phyloP scores from a whole-genome alignment of 73 alveolate species.

The Tetrahymena thermophila region DNA sequence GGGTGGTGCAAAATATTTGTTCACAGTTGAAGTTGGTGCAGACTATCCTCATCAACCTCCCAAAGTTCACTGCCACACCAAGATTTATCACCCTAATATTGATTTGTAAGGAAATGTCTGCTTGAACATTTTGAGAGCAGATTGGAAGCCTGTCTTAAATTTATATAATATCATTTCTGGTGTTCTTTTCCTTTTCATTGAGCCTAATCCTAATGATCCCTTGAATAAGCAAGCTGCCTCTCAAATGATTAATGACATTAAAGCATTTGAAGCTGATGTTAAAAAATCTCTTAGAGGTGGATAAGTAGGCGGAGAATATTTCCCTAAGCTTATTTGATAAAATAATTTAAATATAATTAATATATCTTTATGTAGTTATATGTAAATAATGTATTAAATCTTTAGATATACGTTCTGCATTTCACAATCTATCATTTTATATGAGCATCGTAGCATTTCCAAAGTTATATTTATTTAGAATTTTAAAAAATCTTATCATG shows the following conservation, averaged over 20 bases:
- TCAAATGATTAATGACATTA: conserved; percentile 12
- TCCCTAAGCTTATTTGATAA: conserved; percentile 7
- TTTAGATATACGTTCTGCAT: neutral
- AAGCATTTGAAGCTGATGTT: conserved; percentile 15
- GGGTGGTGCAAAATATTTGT: conserved; percentile 83
- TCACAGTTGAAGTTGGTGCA: conserved; percentile 70
- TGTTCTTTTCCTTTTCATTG: conserved; percentile 72
- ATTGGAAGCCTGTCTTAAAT: conserved; percentile 92
- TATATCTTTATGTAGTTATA: neutral
- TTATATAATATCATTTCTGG: conserved; percentile 74
- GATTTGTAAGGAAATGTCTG: conserved; percentile 92
- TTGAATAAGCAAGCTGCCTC: conserved; percentile 87
- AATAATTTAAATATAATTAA: neutral
- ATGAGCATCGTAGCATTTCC: too few relatives aligned
- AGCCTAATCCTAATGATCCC: conserved; percentile 95
- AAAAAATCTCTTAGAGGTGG: conserved; percentile 35
- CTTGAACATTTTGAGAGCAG: conserved; percentile 87
- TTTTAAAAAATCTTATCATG: too few relatives aligned
- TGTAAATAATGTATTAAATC: neutral
- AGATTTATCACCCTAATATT: conserved; percentile 93
- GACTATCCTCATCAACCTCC: conserved; percentile 92
- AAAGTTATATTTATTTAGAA: too few relatives aligned
- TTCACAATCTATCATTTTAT: neutral
- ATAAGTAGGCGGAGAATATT: neutral
- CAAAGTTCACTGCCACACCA: conserved; percentile 88